Evolutionary conservation across 2,329 filamentous ascomycete genomes (phyloP), one percentile per base, ranked within the genome.

Genomic region (Coleophoma eucalyptorum): DNA sequence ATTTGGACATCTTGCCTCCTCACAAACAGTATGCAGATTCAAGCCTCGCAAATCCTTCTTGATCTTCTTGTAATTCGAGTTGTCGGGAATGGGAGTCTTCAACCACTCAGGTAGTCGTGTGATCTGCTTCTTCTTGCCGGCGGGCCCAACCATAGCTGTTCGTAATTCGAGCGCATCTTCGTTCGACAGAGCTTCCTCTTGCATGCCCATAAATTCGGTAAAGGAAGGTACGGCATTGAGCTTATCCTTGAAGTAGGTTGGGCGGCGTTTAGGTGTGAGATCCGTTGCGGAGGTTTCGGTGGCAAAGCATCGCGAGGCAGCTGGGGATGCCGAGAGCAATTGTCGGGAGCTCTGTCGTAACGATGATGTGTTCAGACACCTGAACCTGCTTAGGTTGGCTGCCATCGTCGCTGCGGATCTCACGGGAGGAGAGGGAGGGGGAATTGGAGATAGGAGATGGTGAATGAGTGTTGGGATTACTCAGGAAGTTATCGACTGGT

Each of bases 1-100:
- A 71, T 99, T 99, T 54, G 94, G 94, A 71, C 94, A 99, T 58
- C 91, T 84, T 1, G 94, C 94, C 74, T 99, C 94, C 73, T 99
- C 94, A 71, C 94, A 99, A 15, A 99, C 94, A 4, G 94, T 99
- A 70, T 97, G 92, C 50, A 99, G 76, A 51, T 89, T 88, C 53
- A 99, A 73, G 0, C 94, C 94, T 34, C 94, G 83, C 58, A 99
- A 74, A 69, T 99, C 94, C 57, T 87, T 85, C 77, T 96, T 97
- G 70, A 99, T 96, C 65, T 90, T 89, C 74, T 95, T 95, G 77
- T 87, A 97, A 72, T 95, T 95, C 51, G 81, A 57, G 66, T 83
- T 87, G 55, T 86, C 86, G 0, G 94, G 94, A 50, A 99, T 94
- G 2, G 91, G 89, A 19, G 93, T 99, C 78, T 97, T 97, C 56